A percentile compares a stretch with the other conserved stretches of the same genome.
phyloP scores from a whole-genome alignment of 2,329 filamentous ascomycete species.

The Leptographium lundbergii region DNA sequence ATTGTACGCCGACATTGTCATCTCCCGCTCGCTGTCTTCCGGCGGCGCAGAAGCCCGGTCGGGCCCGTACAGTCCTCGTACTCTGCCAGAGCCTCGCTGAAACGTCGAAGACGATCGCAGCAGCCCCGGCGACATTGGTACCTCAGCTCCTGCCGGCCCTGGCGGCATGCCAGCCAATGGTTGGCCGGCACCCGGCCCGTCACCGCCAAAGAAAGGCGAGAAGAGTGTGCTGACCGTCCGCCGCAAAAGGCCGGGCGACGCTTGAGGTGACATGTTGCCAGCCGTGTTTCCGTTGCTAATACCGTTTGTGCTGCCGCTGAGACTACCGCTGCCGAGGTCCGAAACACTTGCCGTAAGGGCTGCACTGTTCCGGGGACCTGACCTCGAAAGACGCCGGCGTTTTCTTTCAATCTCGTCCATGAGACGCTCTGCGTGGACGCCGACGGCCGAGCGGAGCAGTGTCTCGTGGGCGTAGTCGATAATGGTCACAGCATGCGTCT shows the following conservation, averaged over 20 bases:
- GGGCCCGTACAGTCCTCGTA: conserved; percentile 14
- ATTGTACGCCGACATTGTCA: conserved; percentile 58
- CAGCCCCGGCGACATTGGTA: conserved; percentile 18
- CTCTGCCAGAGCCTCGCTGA: conserved; percentile 5
- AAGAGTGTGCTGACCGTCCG: conserved; percentile 53
- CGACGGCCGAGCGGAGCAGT: conserved; percentile 65
- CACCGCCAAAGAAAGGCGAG: conserved; percentile 39
- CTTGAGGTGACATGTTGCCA: conserved; percentile 28
- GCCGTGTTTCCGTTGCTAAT: background rate
- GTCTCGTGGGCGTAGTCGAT: conserved; percentile 75
- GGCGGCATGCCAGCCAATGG: background rate
- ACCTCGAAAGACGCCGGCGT: conserved; percentile 30
- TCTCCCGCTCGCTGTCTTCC: conserved; percentile 59
- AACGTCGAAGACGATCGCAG: conserved; percentile 22
- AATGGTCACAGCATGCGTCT: conserved; percentile 70
- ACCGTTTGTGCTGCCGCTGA: background rate
- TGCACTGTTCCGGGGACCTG: background rate
- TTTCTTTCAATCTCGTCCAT: conserved; percentile 59
- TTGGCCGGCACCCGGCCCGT: conserved; percentile 16
- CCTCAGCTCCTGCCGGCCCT: conserved; percentile 4
- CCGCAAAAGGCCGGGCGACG: conserved; percentile 46
- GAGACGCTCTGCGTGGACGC: conserved; percentile 53
- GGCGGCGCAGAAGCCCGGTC: conserved; percentile 43
- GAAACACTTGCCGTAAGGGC: background rate
- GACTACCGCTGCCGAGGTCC: background rate